Percentiles rank a stretch among this genome's conserved stretches.
phyloP scores from a whole-genome alignment of 1,284 basidiomycete species.

The Cryptococcus deneoformans region DNA sequence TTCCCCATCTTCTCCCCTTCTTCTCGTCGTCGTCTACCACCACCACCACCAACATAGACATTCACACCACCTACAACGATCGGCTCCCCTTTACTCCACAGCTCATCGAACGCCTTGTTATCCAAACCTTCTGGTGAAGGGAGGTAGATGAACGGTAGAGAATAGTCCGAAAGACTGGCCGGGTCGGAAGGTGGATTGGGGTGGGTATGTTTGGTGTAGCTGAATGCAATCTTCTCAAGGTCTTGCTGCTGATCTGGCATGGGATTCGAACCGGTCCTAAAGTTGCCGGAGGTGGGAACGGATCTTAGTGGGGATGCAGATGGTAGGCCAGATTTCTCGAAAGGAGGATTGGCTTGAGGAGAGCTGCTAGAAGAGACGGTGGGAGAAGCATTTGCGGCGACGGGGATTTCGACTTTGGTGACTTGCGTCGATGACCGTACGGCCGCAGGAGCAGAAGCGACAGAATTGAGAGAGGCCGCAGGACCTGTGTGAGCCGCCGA shows the following conservation, averaged over 20 bases:
- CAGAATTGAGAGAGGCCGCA: too few relatives aligned
- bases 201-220: constrained; percentile 39
- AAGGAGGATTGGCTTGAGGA: too few relatives aligned
- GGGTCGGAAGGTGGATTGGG: constrained; percentile 34
- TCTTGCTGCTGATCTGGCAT: too few relatives aligned
- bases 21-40: background rate
- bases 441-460: too few relatives aligned
- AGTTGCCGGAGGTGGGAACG: too few relatives aligned
- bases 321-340: too few relatives aligned
- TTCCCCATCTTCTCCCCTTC: constrained; percentile 55
- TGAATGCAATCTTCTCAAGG: background rate
- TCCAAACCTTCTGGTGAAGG: constrained; percentile 56
- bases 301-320: too few relatives aligned
- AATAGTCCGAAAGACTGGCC: constrained; percentile 30
- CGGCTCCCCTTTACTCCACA: constrained; percentile 74
- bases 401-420: too few relatives aligned
- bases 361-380: too few relatives aligned
- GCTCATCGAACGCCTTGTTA: constrained; percentile 60
- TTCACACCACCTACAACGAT: constrained; percentile 66
- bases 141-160: constrained; percentile 49
- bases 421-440: too few relatives aligned
- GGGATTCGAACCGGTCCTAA: too few relatives aligned
- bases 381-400: too few relatives aligned
- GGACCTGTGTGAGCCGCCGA: background rate
- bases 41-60: background rate